Conservation (phyloP, 345 rosid species). For the Syzygium jambos region DNA sequence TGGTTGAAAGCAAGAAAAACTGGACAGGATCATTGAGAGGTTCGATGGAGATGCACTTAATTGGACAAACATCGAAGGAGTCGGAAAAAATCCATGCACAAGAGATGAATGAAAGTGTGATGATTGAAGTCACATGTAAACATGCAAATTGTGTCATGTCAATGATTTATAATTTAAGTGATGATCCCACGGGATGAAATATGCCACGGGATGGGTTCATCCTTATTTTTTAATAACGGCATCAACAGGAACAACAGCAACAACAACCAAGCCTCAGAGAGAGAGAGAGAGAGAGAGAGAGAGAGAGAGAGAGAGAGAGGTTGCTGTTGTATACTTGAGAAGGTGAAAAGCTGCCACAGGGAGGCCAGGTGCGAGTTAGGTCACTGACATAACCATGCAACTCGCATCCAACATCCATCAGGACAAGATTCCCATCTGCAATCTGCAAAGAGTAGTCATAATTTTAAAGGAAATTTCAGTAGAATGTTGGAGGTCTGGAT, state of each 20-base stretch:
- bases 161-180: not conserved
- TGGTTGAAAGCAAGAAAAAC: not conserved
- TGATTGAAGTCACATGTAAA: not conserved
- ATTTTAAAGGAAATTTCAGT: not conserved
- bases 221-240: not conserved
- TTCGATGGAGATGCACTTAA: not conserved
- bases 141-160: not conserved
- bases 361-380: conserved; percentile 96
- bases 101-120: not conserved
- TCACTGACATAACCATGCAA: conserved; percentile 94
- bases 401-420: conserved; percentile 98
- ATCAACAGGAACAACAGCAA: not conserved
- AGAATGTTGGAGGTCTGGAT: not conserved
- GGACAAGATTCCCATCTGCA: conserved; percentile 74
- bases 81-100: not conserved
- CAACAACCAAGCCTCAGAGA: not conserved
- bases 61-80: not conserved
- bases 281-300: not conserved
- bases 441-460: conserved; percentile 35
- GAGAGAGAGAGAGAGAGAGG: not conserved
- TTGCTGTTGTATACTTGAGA: conserved; percentile 43
- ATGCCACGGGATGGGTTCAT: not conserved
- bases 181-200: not conserved
- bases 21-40: not conserved
- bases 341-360: conserved; percentile 68